A percentile compares a stretch with the other conserved stretches of the same genome.
Conservation (phyloP, 306 rosid species). For the Clitoria ternatea region DNA sequence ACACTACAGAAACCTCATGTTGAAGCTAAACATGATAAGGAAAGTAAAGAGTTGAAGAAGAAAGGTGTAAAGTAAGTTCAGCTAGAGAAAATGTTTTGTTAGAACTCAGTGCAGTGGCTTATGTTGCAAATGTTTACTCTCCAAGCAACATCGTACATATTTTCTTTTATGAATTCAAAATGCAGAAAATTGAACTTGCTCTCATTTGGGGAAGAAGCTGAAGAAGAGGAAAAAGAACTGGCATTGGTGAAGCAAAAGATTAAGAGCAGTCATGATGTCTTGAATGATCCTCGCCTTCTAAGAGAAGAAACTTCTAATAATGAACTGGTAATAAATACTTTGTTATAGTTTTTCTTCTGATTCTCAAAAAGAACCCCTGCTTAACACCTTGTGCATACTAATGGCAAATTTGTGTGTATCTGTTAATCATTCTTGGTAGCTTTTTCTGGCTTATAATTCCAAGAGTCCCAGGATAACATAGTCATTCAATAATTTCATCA, state of each 20-base stretch:
- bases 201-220: conserved; percentile 96
- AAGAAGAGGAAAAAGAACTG: conserved; percentile 89
- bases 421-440: background rate
- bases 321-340: conserved; percentile 48
- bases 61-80: conserved; percentile 77
- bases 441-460: conserved; percentile 7
- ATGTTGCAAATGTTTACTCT: background rate
- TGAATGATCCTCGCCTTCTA: conserved; percentile 95
- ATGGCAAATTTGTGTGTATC: background rate
- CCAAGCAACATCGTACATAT: background rate
- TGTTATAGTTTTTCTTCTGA: conserved; percentile 10
- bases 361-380: conserved; percentile 8
- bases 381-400: conserved; percentile 2
- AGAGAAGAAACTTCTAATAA: conserved; percentile 45
- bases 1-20: conserved; percentile 35
- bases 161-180: background rate
- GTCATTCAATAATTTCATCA: conserved; percentile 1
- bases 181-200: conserved; percentile 81
- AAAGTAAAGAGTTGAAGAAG: conserved; percentile 56
- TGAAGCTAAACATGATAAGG: conserved; percentile 42
- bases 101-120: conserved; percentile 3
- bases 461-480: background rate
- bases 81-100: background rate
- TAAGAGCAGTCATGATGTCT: conserved; percentile 93
- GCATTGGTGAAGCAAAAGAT: conserved; percentile 75